Conservation (phyloP, 2,329 filamentous ascomycete genomes). For the Penicillium janthinellum region DNA sequence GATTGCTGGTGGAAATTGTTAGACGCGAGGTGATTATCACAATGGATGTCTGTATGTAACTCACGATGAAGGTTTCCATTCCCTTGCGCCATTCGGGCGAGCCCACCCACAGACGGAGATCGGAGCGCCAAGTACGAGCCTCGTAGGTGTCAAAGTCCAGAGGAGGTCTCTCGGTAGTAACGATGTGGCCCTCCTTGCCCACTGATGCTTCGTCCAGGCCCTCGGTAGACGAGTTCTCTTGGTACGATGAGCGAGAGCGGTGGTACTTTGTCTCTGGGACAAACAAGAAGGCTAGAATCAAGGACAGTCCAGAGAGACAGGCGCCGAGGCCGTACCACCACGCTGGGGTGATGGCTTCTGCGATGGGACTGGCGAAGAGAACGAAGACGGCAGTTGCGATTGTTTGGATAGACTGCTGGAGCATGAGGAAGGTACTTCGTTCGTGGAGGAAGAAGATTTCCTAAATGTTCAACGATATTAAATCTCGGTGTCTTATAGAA, state of each 20-base stretch:
- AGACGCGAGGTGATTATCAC: not conserved
- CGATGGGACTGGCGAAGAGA: slow-evolving; percentile 48
- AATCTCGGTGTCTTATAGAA: not conserved
- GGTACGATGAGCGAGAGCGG: slow-evolving; percentile 41
- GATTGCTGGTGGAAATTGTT: slow-evolving; percentile 28
- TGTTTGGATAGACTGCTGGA: slow-evolving; percentile 46
- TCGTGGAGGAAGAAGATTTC: slow-evolving; percentile 51
- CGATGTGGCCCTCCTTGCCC: slow-evolving; percentile 14
- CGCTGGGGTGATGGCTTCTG: slow-evolving; percentile 42
- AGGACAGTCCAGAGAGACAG: slow-evolving; percentile 36
- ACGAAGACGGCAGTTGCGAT: slow-evolving; percentile 42
- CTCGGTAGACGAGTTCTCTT: slow-evolving; percentile 25
- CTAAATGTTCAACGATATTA: slow-evolving; percentile 2
- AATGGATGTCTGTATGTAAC: not conserved
- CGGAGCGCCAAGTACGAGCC: slow-evolving; percentile 38
- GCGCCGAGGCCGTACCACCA: slow-evolving; percentile 50
- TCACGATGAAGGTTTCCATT: slow-evolving; percentile 25
- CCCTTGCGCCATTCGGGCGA: slow-evolving; percentile 42
- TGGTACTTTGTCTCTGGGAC: slow-evolving; percentile 50
- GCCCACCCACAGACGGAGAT: slow-evolving; percentile 46
- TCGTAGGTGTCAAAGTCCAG: slow-evolving; percentile 43
- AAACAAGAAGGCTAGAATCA: slow-evolving; percentile 42
- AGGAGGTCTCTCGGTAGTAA: slow-evolving; percentile 17
- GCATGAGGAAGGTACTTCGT: slow-evolving; percentile 43
- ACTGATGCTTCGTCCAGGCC: slow-evolving; percentile 13